These are phyloP conservation scores for Cladosporium cucumerinum DNA, from an alignment of 2,329 filamentous ascomycete species.

Conservation along the genomic window DNA sequence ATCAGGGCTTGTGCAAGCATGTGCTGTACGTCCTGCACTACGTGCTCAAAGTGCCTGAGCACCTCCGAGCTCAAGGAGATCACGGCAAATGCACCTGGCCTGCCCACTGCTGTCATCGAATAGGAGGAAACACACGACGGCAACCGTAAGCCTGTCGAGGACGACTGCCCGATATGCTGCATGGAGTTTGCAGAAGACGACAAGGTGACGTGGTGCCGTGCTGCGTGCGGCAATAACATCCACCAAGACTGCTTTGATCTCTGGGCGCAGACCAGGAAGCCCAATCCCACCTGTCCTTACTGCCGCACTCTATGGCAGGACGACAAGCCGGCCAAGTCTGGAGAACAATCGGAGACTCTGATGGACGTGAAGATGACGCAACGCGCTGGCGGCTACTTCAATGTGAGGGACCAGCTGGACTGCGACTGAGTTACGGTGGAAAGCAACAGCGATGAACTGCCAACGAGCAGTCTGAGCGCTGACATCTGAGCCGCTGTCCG, in stretches of 20 bases:
- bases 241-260: slow-evolving; percentile 56
- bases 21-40: slow-evolving; percentile 58
- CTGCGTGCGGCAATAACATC: slow-evolving; percentile 62
- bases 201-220: slow-evolving; percentile 57
- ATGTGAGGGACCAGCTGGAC: slow-evolving; percentile 32
- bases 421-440: slow-evolving; percentile 14
- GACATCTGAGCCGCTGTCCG: background rate
- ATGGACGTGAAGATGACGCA: slow-evolving; percentile 21
- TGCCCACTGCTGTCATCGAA: slow-evolving; percentile 36
- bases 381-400: slow-evolving; percentile 30
- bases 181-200: slow-evolving; percentile 52
- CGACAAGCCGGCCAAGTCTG: slow-evolving; percentile 18
- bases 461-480: background rate
- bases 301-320: slow-evolving; percentile 31
- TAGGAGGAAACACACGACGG: slow-evolving; percentile 39
- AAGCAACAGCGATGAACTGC: background rate
- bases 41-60: slow-evolving; percentile 54
- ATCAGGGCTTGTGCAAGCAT: slow-evolving; percentile 59
- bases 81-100: slow-evolving; percentile 51
- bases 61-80: slow-evolving; percentile 57
- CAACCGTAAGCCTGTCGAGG: slow-evolving; percentile 57
- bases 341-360: slow-evolving; percentile 21
- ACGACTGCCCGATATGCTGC: slow-evolving; percentile 63
- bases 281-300: slow-evolving; percentile 31
- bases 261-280: slow-evolving; percentile 40